Base-by-base conservation (phyloP, 139 green algal species). In the Pleodorina starrii region DNA sequence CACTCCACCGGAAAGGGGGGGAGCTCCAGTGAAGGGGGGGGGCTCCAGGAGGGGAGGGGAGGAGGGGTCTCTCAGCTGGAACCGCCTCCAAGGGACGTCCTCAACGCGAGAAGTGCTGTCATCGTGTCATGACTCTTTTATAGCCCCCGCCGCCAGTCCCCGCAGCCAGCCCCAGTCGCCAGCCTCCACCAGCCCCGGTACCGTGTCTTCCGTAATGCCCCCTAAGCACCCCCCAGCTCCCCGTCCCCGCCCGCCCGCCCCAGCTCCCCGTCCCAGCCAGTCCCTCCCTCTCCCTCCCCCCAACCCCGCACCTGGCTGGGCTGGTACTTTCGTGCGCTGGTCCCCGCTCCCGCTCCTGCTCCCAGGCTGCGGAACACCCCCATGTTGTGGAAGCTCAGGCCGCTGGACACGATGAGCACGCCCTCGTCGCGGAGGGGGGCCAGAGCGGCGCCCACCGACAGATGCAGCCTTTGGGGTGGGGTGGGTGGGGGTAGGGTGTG, bases 351-450 rank as follows among this genome's bases (percentile, higher is more conserved):
- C 16, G 32, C n/a, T n/a, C n/a, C n/a, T n/a, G n/a, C n/a, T n/a
- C 51, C 43, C 43, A 71, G 75, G 35, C 43, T 59, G 3, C 35
- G 69, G 46, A 94, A 76, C 6, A 48, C 76, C 0, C 40, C 32
- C 91, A 97, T 92, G 90, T 94, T 96, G 91, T 97, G 95, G 78
- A 96, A 97, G 54, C 66, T 90, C 19, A 90, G 71, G 51, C 95
- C 95, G 59, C 76, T 92, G 54, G 90, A 92, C 42, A 98, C 12
- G 36, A 98, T 85, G 32, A 98, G 90, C 46, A 98, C 94, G 5
- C 95, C 95, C 66, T 98, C 91, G 27, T 95, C 92, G 0, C 96
- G 87, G 79, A 98, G 90, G 0, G 96, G 94, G 17, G 91, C 88
- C 40, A 98, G 91, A 10, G 96, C 96, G 54, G 87, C 60, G 5